phyloP scores from a whole-genome alignment of 2,329 filamentous ascomycete genomes.

The Penicillium sp. region DNA sequence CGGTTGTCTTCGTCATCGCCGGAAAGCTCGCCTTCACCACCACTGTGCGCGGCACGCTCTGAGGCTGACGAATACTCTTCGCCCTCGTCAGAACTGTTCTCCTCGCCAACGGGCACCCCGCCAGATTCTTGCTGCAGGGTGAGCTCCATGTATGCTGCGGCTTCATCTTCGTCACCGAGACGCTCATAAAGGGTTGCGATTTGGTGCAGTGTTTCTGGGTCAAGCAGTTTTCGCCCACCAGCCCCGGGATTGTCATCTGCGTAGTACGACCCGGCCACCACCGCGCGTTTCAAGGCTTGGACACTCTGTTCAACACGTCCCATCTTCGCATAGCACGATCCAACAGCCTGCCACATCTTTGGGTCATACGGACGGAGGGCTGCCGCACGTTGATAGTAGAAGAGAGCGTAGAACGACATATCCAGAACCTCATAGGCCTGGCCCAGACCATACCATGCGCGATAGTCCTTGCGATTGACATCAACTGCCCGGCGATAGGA shows the following conservation, averaged over 20 bases:
- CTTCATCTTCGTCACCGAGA: conserved; percentile 74
- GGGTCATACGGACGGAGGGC: conserved; percentile 92
- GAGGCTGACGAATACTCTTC: conserved; percentile 38
- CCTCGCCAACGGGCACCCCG: conserved; percentile 40
- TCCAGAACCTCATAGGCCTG: conserved; percentile 97
- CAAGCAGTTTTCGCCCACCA: conserved; percentile 61
- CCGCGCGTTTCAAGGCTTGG: conserved; percentile 87
- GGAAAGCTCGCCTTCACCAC: conserved; percentile 36
- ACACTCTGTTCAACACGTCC: conserved; percentile 85
- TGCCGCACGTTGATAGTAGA: conserved; percentile 96
- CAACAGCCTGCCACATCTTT: conserved; percentile 98
- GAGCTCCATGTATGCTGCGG: conserved; percentile 92
- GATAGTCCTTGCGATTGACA: conserved; percentile 92
- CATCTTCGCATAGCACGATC: conserved; percentile 88
- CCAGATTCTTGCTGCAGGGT: conserved; percentile 91
- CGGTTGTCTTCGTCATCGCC: conserved; percentile 31
- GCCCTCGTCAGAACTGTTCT: conserved; percentile 32
- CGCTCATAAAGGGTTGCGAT: conserved; percentile 89
- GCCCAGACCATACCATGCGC: conserved; percentile 95
- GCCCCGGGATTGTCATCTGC: conserved; percentile 42
- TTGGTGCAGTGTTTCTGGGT: conserved; percentile 86
- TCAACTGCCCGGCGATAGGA: conserved; percentile 95
- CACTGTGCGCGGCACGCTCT: conserved; percentile 36
- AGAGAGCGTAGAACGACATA: conserved; percentile 95
- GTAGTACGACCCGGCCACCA: conserved; percentile 85